Base-by-base conservation (phyloP, 352 stramenopile genomes). In the Phytophthora ramorum region DNA sequence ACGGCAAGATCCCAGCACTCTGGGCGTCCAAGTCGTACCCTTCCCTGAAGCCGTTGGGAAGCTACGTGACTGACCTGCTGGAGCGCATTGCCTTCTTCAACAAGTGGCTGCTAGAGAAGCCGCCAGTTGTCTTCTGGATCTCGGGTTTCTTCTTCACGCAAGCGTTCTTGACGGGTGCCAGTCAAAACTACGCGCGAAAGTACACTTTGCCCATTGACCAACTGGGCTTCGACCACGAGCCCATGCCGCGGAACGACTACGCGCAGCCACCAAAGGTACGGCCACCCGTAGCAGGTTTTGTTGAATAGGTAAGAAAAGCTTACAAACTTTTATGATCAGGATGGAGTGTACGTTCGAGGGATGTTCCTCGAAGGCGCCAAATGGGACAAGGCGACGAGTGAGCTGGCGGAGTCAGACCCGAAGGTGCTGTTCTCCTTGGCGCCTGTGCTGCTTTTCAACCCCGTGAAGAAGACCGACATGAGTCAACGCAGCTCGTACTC, bases 91-190 rank as follows among this genome's bases (percentile, higher is more conserved):
- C 75, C 6, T 98, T 98, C 56, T 97, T 98, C 50, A 79, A 78
- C 62, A 85, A 87, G 46, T 98, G 96, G 96, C 69, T 98, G 7
- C 69, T 97, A 26, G 79, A 94, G 51, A 92, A 90, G 17, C 80
- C 92, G 12, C 95, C 94, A 4, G 72, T 82, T 8, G 85, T 97
- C 7, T 98, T 96, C 71, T 99, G 95, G 96, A 87, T 99, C 55
- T 96, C 85, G 17, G 93, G 95, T 0, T 98, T 99, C 70, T 98
- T 98, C 76, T 98, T 98, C 78, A 97, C 96, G 3, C 91, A 98
- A 76, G 94, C 95, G 13, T 98, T 99, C 72, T 75, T 98, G 44
- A 98, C 96, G 0, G 95, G 96, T 28, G 94, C 91, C 38, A 94
- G 95, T 58, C 96, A 98, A 68, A 98, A 98, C 65, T 98, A 84